Percentiles rank a stretch among this genome's conserved stretches.
Evolutionary conservation across 1,139 yeast species (phyloP).

Genomic region (Saccharomyces hybrid): DNA sequence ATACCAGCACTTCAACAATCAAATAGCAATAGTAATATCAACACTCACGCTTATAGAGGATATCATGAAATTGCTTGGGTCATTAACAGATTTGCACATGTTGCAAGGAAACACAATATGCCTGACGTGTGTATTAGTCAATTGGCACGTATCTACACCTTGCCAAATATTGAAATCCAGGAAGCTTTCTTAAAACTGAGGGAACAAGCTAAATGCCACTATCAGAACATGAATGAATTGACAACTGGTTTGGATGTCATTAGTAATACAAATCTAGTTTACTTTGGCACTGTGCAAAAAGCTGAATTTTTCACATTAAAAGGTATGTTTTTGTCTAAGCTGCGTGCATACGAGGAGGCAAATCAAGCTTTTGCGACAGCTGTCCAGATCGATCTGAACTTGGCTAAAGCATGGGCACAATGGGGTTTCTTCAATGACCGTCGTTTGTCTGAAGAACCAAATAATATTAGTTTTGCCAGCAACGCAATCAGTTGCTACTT

Average conservation of each 20-base stretch:
- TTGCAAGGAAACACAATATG: slow-evolving; percentile 93
- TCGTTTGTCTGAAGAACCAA: slow-evolving; percentile 76
- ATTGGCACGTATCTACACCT: slow-evolving; percentile 83
- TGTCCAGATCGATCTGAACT: slow-evolving; percentile 84
- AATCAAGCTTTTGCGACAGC: slow-evolving; percentile 97
- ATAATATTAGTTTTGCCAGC: slow-evolving; percentile 80
- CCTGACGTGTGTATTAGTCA: slow-evolving; percentile 94
- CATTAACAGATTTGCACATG: slow-evolving; percentile 95
- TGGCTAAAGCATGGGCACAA: slow-evolving; percentile 99
- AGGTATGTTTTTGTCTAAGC: slow-evolving; percentile 93
- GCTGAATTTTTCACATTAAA: slow-evolving; percentile 95
- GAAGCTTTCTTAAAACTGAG: slow-evolving; percentile 93
- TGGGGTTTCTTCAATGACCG: slow-evolving; percentile 97
- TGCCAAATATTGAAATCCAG: slow-evolving; percentile 96
- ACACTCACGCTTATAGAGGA: slow-evolving; percentile 92
- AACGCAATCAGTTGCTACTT: slow-evolving; percentile 93
- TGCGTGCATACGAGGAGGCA: slow-evolving; percentile 88
- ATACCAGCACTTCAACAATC: slow-evolving; percentile 80
- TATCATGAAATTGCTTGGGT: slow-evolving; percentile 99
- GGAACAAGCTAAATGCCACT: slow-evolving; percentile 97
- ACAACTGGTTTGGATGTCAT: slow-evolving; percentile 95
- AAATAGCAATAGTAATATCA: slow-evolving; percentile 61
- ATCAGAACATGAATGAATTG: slow-evolving; percentile 77
- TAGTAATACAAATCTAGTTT: slow-evolving; percentile 89
- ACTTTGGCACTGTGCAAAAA: slow-evolving; percentile 94